These are phyloP conservation scores for Alternaria brassicicola DNA, from an alignment of 2,329 filamentous ascomycete species.

Conservation along the genomic window DNA sequence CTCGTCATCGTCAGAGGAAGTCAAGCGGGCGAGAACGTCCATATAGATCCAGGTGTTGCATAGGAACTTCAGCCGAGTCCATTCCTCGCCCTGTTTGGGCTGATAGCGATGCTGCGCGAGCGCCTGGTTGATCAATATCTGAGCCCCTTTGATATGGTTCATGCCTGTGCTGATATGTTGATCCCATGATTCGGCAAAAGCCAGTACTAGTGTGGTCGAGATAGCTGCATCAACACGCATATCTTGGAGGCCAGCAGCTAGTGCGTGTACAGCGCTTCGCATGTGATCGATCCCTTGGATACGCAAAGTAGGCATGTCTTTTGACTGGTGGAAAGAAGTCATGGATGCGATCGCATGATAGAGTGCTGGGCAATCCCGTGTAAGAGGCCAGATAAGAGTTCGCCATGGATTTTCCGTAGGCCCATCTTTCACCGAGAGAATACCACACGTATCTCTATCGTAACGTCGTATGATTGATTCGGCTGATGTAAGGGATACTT, in stretches of 20 bases:
- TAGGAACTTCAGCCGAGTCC: conserved; percentile 66
- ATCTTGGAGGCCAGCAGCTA: conserved; percentile 65
- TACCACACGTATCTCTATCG: conserved; percentile 70
- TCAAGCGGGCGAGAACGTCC: conserved; percentile 73
- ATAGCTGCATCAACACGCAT: conserved; percentile 70
- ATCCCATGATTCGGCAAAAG: conserved; percentile 75
- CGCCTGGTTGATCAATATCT: conserved; percentile 66
- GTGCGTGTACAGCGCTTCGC: conserved; percentile 65
- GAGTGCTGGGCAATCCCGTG: conserved; percentile 66
- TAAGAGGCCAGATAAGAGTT: conserved; percentile 72
- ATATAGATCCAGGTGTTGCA: conserved; percentile 77
- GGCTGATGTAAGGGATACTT: conserved; percentile 58
- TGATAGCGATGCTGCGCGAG: conserved; percentile 55
- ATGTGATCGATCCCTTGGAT: conserved; percentile 72
- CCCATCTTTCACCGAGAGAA: conserved; percentile 73
- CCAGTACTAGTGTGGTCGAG: conserved; percentile 71
- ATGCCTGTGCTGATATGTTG: conserved; percentile 71
- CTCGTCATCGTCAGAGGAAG: conserved; percentile 65
- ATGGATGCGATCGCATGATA: conserved; percentile 72
- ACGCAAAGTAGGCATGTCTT: conserved; percentile 62
- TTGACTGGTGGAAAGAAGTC: conserved; percentile 71
- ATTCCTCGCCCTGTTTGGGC: conserved; percentile 50
- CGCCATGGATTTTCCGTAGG: conserved; percentile 74
- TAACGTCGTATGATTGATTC: conserved; percentile 69
- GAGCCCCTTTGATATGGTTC: conserved; percentile 71